Evolutionary conservation across 768 basidiomycete genomes (phyloP), one percentile per base, ranked within the genome.

Genomic region (Auriscalpium vulgare): DNA sequence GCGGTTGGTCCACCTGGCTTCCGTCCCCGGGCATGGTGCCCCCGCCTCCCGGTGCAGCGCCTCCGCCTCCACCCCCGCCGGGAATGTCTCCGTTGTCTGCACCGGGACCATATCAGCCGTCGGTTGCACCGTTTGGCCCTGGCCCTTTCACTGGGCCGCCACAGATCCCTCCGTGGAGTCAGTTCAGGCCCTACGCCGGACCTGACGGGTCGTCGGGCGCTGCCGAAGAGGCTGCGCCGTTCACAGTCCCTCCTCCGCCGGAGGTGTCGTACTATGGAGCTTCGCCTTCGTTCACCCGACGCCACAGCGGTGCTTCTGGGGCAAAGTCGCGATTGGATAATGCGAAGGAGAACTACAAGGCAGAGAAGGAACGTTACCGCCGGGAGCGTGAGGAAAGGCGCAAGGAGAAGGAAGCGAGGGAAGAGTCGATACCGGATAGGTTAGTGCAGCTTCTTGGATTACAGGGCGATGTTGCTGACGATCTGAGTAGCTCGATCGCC

Each of bases 301-400:
- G 37, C 43, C 13, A 16, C 49, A 48, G 29, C 13, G 40, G 37
- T 45, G 51, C 54, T 3, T 53, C 56, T 14, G 65, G 62, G 14
- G 49, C 59, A 36, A 70, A 60, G 61, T 63, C 67, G 14, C 58
- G 62, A 35, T 78, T 89, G 3, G 82, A 88, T 62, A 78, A 72
- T 17, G 86, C 88, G 1, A 91, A 88, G 62, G 74, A 73, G 29
- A 69, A 71, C 21, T 91, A 91, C 67, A 86, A 81, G 68, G 75
- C 74, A 1, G 79, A 83, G 68, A 91, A 91, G 64, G 86, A 87
- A 62, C 74, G 73, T 21, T 88, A 88, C 62, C 78, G 86, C 34
- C 71, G 71, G 60, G 80, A 83, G 52, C 77, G 81, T 52, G 80
- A 82, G 49, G 71, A 72, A 23, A 78, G 65, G 51, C 65, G 63